These are phyloP conservation scores for Bifiguratus adelaidae DNA, from an alignment of 192 early-diverging fungal species.

Conservation along the genomic window DNA sequence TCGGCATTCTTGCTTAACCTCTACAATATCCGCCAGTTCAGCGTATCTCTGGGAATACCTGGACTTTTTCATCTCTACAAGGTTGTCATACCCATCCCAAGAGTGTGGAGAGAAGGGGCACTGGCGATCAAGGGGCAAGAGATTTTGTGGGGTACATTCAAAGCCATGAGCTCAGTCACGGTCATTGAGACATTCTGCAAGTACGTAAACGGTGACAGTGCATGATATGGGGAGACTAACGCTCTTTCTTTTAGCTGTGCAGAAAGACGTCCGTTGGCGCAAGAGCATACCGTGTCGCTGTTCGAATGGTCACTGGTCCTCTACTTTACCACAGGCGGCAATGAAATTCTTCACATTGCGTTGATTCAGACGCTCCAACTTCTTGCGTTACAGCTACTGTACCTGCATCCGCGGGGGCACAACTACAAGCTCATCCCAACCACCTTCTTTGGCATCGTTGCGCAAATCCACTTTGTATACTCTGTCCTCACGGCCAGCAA, in stretches of 20 bases:
- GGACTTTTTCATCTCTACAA: too few species aligned
- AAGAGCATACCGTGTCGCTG: conserved; percentile 26
- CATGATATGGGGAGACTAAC: conserved; percentile 11
- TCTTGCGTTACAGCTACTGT: conserved; percentile 25
- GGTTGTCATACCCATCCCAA: conserved; percentile 14
- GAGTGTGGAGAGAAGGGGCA: too few species aligned
- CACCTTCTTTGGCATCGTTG: conserved; percentile 27
- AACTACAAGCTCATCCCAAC: conserved; percentile 25
- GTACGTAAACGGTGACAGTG: conserved; percentile 4
- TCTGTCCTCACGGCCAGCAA: conserved; percentile 17
- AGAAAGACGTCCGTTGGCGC: conserved; percentile 18
- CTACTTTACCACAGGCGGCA: conserved; percentile 19
- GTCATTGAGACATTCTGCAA: background rate
- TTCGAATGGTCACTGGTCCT: conserved; percentile 32
- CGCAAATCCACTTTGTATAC: conserved; percentile 23
- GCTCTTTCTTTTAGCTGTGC: conserved; percentile 24
- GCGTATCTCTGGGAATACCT: too few species aligned
- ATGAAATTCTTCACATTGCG: conserved; percentile 30
- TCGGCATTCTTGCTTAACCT: background rate
- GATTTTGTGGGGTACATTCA: conserved; percentile 6
- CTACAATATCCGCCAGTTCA: too few species aligned
- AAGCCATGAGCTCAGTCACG: conserved; percentile 7
- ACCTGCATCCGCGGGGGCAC: conserved; percentile 21
- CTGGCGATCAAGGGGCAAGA: conserved; percentile 8
- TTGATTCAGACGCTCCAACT: conserved; percentile 24